A percentile compares a stretch with the other conserved stretches of the same genome.
Conservation (phyloP, 75 land plant species). For the Pinus tabuliformis region DNA sequence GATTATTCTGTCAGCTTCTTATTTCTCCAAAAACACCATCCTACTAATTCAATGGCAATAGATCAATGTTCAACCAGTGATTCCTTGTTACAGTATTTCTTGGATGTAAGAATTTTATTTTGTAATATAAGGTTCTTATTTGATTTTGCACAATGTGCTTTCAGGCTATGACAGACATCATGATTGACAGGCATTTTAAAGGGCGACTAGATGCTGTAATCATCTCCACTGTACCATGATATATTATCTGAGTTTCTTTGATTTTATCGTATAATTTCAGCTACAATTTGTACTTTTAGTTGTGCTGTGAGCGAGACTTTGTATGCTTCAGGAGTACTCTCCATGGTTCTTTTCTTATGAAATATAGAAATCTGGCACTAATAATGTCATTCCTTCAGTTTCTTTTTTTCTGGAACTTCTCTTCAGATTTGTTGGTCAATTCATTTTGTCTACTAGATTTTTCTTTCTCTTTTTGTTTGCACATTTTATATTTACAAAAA, state of each 20-base stretch:
- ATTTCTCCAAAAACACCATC: not conserved
- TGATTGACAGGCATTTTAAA: conserved; percentile 66
- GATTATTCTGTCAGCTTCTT: not conserved
- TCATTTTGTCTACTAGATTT: too few species aligned
- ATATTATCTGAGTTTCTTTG: not conserved
- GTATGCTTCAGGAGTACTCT: not conserved
- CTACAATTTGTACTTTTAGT: not conserved
- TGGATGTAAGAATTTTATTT: not conserved
- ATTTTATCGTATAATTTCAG: not conserved
- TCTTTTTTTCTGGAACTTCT: too few species aligned
- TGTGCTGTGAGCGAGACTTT: not conserved
- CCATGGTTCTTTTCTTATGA: too few species aligned
- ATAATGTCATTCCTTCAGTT: too few species aligned
- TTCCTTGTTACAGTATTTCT: not conserved
- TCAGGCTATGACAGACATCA: conserved; percentile 81
- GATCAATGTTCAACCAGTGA: not conserved
- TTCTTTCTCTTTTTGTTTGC: too few species aligned
- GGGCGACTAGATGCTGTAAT: conserved; percentile 69
- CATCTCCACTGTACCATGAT: not conserved
- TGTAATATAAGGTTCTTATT: not conserved
- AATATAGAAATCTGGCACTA: too few species aligned
- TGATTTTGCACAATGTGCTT: conserved; percentile 14
- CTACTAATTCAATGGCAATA: not conserved
- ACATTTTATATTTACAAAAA: too few species aligned
- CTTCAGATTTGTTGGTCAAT: too few species aligned